phyloP scores from a whole-genome alignment of 805 yeast species.

The Yamadazyma olivae region DNA sequence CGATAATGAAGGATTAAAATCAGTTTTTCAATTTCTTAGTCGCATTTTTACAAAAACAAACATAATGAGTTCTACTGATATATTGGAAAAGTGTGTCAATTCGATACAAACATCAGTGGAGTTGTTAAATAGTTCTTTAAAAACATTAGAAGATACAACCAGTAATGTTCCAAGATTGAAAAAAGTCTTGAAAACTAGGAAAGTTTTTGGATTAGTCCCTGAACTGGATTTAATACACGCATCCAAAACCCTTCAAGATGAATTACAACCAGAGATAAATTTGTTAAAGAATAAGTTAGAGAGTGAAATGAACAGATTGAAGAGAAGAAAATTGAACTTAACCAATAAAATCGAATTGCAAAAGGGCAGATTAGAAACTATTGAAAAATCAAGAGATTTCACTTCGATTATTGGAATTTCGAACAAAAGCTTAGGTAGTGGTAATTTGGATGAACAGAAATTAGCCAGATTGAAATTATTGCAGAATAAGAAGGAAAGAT shows the following conservation, averaged over 20 bases:
- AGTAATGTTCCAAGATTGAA: conserved; percentile 39
- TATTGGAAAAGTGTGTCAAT: too few relatives aligned
- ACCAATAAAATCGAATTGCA: conserved; percentile 39
- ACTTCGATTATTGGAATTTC: conserved; percentile 14
- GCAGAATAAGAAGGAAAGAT: conserved; percentile 42
- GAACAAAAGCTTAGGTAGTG: conserved; percentile 6
- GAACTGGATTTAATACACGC: conserved; percentile 45
- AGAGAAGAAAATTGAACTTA: conserved; percentile 28
- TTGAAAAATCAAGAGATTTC: conserved; percentile 6
- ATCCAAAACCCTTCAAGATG: conserved; percentile 30
- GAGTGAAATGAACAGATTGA: conserved; percentile 28
- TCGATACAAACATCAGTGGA: conserved; percentile 32
- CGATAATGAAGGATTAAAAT: too few relatives aligned
- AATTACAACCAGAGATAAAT: conserved; percentile 42
- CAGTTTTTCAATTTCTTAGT: too few relatives aligned
- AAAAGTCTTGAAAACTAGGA: conserved; percentile 39
- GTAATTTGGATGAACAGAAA: conserved; percentile 27
- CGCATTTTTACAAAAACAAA: not conserved
- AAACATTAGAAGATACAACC: conserved; percentile 31
- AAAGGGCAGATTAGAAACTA: conserved; percentile 29
- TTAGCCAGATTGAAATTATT: conserved; percentile 36
- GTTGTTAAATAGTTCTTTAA: conserved; percentile 30
- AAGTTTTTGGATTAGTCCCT: conserved; percentile 51
- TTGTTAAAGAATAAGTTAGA: conserved; percentile 28
- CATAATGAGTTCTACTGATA: not conserved